These are phyloP conservation scores for Stachybotrys elegans DNA, from an alignment of 2,329 filamentous ascomycete genomes.

Conservation along the genomic window DNA sequence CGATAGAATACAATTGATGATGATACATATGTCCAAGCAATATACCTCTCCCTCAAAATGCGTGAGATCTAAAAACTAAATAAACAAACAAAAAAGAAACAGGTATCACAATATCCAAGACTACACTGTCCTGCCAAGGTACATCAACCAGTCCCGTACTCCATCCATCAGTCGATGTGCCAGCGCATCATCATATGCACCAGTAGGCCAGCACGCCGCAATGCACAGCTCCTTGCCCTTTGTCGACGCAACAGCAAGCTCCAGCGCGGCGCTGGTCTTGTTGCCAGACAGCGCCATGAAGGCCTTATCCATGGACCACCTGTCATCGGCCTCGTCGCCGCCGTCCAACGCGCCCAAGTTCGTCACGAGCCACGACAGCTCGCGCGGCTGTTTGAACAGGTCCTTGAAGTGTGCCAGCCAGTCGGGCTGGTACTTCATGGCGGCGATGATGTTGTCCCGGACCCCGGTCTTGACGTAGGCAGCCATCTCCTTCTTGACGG, in stretches of 20 bases:
- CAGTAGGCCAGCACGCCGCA: not conserved
- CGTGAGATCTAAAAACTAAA: too few relatives aligned
- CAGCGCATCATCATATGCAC: not conserved
- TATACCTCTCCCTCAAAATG: too few relatives aligned
- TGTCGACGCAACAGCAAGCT: not conserved
- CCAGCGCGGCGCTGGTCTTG: not conserved
- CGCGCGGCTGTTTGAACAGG: conserved; percentile 16
- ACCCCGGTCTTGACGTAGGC: conserved; percentile 12
- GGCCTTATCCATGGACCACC: not conserved
- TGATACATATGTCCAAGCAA: too few relatives aligned
- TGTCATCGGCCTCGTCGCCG: not conserved
- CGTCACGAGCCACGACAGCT: conserved; percentile 15
- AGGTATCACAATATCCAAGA: too few relatives aligned
- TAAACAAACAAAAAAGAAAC: too few relatives aligned
- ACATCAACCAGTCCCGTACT: not conserved
- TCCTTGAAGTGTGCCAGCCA: conserved; percentile 13
- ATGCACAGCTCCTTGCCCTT: not conserved
- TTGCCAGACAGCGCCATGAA: not conserved
- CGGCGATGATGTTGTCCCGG: conserved; percentile 15
- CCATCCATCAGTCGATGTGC: not conserved
- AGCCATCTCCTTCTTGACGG: conserved; percentile 9
- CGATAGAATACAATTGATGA: too few relatives aligned
- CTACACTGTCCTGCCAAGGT: too few relatives aligned
- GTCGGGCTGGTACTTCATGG: conserved; percentile 19
- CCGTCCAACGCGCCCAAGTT: conserved; percentile 22